These are phyloP conservation scores for Saprolegnia diclina DNA, from an alignment of 352 stramenopile genomes.

Conservation along the genomic window DNA sequence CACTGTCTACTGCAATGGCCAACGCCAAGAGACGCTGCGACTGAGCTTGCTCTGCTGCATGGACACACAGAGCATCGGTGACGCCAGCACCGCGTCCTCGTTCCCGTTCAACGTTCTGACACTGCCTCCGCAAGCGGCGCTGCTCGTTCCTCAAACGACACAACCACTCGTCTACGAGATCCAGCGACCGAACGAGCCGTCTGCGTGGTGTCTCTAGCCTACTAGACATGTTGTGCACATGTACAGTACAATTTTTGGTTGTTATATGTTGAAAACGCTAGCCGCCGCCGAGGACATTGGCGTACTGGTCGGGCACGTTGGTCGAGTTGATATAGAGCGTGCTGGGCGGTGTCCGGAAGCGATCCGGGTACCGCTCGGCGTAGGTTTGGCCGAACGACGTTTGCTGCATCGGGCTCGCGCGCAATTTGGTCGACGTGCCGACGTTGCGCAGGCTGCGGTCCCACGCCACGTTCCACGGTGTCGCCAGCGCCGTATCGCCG, in stretches of 20 bases:
- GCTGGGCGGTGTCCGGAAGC: slow-evolving; percentile 29
- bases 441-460: slow-evolving; percentile 50
- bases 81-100: neutral
- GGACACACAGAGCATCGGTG: neutral
- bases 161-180: neutral
- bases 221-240: too few relatives aligned
- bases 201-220: neutral
- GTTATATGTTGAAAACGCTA: neutral
- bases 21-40: neutral
- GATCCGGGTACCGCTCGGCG: slow-evolving; percentile 57
- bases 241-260: neutral
- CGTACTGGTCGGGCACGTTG: slow-evolving; percentile 18
- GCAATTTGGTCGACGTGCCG: slow-evolving; percentile 63
- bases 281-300: slow-evolving; percentile 20
- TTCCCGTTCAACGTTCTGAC: neutral
- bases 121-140: neutral
- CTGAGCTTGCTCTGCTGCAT: neutral
- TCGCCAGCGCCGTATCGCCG: slow-evolving; percentile 41
- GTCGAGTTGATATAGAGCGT: slow-evolving; percentile 23
- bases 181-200: neutral
- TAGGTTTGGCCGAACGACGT: slow-evolving; percentile 49
- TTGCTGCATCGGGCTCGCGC: slow-evolving; percentile 40
- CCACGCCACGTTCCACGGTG: slow-evolving; percentile 50
- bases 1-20: neutral
- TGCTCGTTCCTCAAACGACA: neutral